Evolutionary conservation across 2,329 filamentous ascomycete genomes (phyloP).

Genomic region (Diaporthe citrichinensis): DNA sequence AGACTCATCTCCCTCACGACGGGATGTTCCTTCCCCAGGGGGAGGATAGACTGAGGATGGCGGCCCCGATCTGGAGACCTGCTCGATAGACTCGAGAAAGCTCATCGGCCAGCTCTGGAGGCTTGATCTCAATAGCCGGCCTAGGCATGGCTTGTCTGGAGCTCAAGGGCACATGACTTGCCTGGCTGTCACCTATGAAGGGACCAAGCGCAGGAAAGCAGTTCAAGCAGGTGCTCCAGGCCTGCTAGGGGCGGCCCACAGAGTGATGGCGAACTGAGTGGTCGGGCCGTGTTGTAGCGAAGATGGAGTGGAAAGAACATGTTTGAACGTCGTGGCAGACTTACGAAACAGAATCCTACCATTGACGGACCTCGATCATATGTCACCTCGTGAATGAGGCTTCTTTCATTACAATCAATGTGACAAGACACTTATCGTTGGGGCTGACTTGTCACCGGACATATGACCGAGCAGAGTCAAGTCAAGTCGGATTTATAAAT

Average conservation of each 20-base stretch:
- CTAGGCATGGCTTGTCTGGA: not conserved
- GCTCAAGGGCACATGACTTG: slow-evolving; percentile 17
- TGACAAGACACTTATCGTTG: not conserved
- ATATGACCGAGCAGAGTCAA: not conserved
- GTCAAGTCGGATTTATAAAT: not conserved
- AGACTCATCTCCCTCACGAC: slow-evolving; percentile 8
- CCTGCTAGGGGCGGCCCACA: not conserved
- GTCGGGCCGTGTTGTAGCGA: not conserved
- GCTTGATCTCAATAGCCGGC: not conserved
- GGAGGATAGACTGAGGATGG: not conserved
- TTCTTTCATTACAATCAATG: not conserved
- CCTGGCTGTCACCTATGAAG: not conserved
- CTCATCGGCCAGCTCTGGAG: not conserved
- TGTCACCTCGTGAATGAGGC: not conserved
- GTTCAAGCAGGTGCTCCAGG: not conserved
- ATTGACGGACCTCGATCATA: not conserved
- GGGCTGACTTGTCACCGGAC: not conserved
- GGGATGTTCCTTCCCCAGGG: not conserved
- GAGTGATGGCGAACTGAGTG: not conserved
- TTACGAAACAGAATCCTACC: not conserved
- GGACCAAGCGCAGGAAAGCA: slow-evolving; percentile 22
- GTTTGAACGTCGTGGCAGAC: not conserved
- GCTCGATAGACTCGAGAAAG: not conserved
- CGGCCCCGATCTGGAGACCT: not conserved
- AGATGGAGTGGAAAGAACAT: not conserved